A percentile compares a stretch with the other conserved stretches of the same genome.
phyloP scores from a whole-genome alignment of 345 rosid species.

The Murraya koenigii region DNA sequence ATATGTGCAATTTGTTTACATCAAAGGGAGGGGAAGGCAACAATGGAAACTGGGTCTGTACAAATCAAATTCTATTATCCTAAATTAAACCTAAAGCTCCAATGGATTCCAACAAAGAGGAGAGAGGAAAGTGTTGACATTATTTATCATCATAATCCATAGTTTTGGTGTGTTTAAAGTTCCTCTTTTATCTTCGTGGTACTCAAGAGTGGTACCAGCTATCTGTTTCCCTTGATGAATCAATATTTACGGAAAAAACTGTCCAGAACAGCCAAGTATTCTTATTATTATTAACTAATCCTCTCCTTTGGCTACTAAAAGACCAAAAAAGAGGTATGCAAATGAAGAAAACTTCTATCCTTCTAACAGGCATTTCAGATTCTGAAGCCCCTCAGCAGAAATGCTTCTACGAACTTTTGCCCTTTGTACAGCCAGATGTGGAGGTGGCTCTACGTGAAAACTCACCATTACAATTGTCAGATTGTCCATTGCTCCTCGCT shows the following conservation, averaged over 20 bases:
- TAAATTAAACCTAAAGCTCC: not conserved
- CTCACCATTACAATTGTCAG: conserved; percentile 71
- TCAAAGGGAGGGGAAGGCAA: not conserved
- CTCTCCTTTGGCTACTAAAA: not conserved
- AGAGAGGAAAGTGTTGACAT: not conserved
- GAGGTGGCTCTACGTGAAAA: conserved; percentile 65
- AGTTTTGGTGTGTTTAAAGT: not conserved
- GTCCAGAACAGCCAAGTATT: not conserved
- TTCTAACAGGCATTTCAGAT: conserved; percentile 34
- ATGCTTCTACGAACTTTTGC: conserved; percentile 56
- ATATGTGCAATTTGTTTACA: not conserved
- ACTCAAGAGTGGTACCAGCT: not conserved
- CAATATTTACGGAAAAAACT: conserved; percentile 21
- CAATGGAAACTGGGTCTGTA: not conserved
- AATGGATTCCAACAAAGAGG: not conserved
- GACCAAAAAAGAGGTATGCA: not conserved
- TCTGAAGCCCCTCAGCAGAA: conserved; percentile 64
- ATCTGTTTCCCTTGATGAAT: conserved; percentile 8
- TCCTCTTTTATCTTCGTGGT: not conserved
- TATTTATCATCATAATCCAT: not conserved
- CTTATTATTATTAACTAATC: conserved; percentile 19
- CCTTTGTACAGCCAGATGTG: conserved; percentile 38
- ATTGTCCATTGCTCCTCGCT: conserved; percentile 61
- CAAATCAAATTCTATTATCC: not conserved
- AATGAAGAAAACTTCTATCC: conserved; percentile 26